Conservation (phyloP, 768 basidiomycete genomes). For the Lactarius sp. region DNA sequence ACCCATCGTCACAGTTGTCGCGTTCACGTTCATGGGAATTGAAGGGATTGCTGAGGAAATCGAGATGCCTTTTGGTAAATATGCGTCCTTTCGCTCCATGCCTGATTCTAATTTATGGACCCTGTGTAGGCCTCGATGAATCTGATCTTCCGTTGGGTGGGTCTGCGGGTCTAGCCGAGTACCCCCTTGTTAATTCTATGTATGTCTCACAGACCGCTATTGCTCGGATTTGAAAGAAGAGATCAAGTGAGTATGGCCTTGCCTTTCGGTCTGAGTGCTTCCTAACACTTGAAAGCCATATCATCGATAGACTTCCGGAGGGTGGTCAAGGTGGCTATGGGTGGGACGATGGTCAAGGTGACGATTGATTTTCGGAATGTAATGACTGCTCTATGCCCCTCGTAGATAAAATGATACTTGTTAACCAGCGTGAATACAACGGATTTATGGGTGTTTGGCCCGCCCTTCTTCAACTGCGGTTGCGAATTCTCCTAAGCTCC, state of each 20-base stretch:
- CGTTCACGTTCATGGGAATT: constrained; percentile 91
- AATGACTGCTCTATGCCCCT: not conserved
- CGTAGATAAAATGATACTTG: not conserved
- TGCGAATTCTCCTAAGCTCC: constrained; percentile 56
- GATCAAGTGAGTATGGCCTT: constrained; percentile 53
- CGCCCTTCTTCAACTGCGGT: constrained; percentile 47
- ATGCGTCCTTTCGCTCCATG: not conserved
- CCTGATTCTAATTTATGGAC: not conserved
- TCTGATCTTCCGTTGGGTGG: constrained; percentile 72
- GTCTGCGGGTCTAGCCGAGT: constrained; percentile 18
- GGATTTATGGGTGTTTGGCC: not conserved
- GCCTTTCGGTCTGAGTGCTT: not conserved
- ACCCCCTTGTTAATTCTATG: not conserved
- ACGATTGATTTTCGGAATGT: constrained; percentile 47
- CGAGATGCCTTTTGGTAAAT: constrained; percentile 88
- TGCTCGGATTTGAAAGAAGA: constrained; percentile 85
- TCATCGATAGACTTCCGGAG: constrained; percentile 65
- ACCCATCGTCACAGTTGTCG: constrained; percentile 79
- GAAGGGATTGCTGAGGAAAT: constrained; percentile 95
- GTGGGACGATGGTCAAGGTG: constrained; percentile 79
- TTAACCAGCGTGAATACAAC: not conserved
- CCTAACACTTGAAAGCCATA: constrained; percentile 44
- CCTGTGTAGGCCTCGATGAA: constrained; percentile 37
- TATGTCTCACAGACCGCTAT: constrained; percentile 59
- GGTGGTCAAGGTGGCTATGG: constrained; percentile 66